phyloP scores from a whole-genome alignment of 768 basidiomycete genomes.

The Leccinum variicolor region DNA sequence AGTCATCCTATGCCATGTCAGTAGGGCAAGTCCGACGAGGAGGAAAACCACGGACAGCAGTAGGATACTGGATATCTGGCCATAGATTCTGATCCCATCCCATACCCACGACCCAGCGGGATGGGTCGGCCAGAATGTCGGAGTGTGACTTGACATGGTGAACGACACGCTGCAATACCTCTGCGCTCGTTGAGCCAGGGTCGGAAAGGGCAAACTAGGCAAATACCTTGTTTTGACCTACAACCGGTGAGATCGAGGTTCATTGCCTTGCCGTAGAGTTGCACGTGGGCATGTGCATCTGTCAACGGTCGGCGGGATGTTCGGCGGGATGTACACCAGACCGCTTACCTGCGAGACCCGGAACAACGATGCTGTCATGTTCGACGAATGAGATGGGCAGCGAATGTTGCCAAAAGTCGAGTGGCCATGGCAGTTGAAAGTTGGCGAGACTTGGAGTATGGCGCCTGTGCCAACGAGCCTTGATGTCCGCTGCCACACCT shows the following conservation, averaged over 20 bases:
- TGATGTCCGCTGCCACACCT: constrained; percentile 20
- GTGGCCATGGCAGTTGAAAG: constrained; percentile 25
- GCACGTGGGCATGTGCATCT: constrained; percentile 82
- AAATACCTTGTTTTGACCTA: constrained; percentile 54
- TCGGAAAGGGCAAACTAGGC: neutral
- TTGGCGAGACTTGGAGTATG: neutral
- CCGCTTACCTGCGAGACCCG: constrained; percentile 64
- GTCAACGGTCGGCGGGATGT: neutral
- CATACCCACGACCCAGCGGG: constrained; percentile 76
- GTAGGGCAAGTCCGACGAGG: constrained; percentile 5
- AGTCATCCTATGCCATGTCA: constrained; percentile 52
- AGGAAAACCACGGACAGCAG: constrained; percentile 45
- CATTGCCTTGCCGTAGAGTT: constrained; percentile 66
- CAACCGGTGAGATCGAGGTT: constrained; percentile 62
- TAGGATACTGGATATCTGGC: constrained; percentile 62
- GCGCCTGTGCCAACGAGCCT: constrained; percentile 21
- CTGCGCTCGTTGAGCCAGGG: constrained; percentile 32
- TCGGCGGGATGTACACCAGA: neutral
- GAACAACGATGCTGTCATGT: constrained; percentile 52
- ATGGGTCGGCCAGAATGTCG: constrained; percentile 48
- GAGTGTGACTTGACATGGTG: constrained; percentile 56
- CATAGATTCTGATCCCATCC: constrained; percentile 95
- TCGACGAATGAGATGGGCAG: constrained; percentile 25
- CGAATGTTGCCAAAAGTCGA: constrained; percentile 18
- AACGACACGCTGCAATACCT: constrained; percentile 60